Evolutionary conservation across 139 green algal species (phyloP), one percentile per base, ranked within the genome.

Genomic region (Prasinococcaceae sp.): DNA sequence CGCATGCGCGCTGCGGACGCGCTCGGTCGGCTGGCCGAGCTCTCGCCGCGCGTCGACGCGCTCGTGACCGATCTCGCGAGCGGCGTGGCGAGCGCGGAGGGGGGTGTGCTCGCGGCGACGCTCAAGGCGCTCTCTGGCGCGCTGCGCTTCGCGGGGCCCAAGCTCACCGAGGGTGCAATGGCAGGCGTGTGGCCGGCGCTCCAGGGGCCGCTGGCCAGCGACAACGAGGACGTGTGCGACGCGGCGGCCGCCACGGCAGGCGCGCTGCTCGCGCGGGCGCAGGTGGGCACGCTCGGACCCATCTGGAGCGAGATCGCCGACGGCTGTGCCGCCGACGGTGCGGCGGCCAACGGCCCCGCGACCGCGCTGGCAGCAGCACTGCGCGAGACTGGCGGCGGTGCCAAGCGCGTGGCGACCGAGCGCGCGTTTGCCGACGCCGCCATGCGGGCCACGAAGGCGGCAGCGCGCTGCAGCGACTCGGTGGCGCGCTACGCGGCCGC

Each of bases 101-200:
- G 22, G 12, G 12, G 20, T 30, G 20, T 50, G 14, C 43, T 17
- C 14, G 12, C 12, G 43, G 12, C 12, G 12, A 30, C 14, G 43
- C 14, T 17, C 14, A 22, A 27, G 14, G 14, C 43, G 12, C 12
- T 42, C 12, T 50, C 14, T 27, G 22, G 14, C 22, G 14, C 20
- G 14, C 22, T 50, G 12, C 14, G 12, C 22, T 30, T 12, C 16
- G 30, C n/a, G 23, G 30, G n/a, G n/a, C n/a, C n/a, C n/a, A n/a
- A 58, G 56, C 33, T 1, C 23, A 29, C 35, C 2, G 52, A 55
- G 17, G 47, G 53, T 8, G 60, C 41, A 19, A 40, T 65, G 26
- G 60, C 65, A 28, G 37, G 53, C 16, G 60, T 59, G 53, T 42
- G 65, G 32, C 17, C 32, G 24, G 60, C 60, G n/a, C 25, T 68